These are phyloP conservation scores for Poa pratensis DNA, from an alignment of 176 grass and related monocot genomes.

Conservation along the genomic window DNA sequence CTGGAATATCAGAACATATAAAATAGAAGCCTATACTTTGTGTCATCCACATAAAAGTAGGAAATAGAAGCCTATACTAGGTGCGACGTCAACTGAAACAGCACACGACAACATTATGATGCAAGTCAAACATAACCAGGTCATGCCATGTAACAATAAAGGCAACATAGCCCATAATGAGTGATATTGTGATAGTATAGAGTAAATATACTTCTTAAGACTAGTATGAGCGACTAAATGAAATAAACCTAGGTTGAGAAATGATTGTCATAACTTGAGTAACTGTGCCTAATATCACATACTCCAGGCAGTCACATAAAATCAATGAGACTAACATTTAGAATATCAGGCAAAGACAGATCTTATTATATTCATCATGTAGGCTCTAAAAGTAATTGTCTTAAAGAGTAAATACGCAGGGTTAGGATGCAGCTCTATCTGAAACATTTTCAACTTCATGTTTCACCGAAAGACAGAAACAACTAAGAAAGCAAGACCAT, in stretches of 20 bases:
- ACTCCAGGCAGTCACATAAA: conserved; percentile 22
- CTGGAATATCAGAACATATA: neutral
- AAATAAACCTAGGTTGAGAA: neutral
- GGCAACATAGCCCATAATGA: neutral
- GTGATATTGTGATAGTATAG: neutral
- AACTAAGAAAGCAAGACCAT: neutral
- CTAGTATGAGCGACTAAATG: neutral
- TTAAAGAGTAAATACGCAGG: neutral
- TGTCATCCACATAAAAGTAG: conserved; percentile 18
- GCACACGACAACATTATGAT: neutral
- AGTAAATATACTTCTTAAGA: too few species aligned
- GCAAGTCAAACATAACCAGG: neutral
- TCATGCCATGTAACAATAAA: neutral
- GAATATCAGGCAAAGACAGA: neutral
- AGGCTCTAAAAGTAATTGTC: neutral
- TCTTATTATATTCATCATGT: neutral
- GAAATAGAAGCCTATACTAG: neutral
- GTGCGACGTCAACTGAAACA: neutral
- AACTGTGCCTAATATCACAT: conserved; percentile 13
- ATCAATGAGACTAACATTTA: conserved; percentile 20
- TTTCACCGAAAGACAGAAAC: neutral
- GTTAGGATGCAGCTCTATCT: conserved; percentile 6
- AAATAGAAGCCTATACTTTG: neutral
- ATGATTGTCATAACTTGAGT: neutral
- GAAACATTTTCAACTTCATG: conserved; percentile 12